Evolutionary conservation across 1,139 yeast genomes (phyloP), one percentile per base, ranked within the genome.

Genomic region (Hyphopichia fennica): DNA sequence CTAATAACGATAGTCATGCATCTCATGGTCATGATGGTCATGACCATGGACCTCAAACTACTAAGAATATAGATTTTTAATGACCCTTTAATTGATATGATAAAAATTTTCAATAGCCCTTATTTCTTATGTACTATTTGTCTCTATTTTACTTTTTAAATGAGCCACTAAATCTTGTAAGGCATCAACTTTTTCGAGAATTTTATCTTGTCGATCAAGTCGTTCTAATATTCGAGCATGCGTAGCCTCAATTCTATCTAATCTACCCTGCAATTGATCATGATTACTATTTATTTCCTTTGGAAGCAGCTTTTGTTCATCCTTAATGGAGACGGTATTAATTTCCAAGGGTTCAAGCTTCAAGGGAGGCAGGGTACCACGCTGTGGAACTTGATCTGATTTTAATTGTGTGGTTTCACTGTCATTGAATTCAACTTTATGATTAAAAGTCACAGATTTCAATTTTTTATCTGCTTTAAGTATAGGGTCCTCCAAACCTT

Each of bases 61-160:
- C 64, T 4, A 67, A 69, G 51, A 60, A 65, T 44, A 62, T 69
- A 28, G 75, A 70, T 28, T 70, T 68, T 45, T 69, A 56, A 47
- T 6, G 28, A 13, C 28, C 13, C 4, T 25, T 11, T 11, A 10
- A 25, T 9, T 11, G 28, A 25, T 8, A 8, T 9, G 8, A 25
- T 7, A 25, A 7, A 8, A 8, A 11, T n/a, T 25, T 25, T 25
- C 11, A 25, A 25, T 35, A 20, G 13, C 18, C 13, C 37, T 6
- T 18, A 8, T 20, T 20, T 19, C 15, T 35, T 35, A 6, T 6
- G 9, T 11, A 13, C n/a, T n/a, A n/a, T n/a, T n/a, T n/a, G n/a
- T 25, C 28, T 7, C 11, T n/a, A 4, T 25, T 25, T 10, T 11
- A 3, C 20, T 20, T 18, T 18, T 16, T 36, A 36, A 13, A 3